Evolutionary conservation across 441 rosid species (phyloP).

Genomic region (Metrosideros polymorpha): DNA sequence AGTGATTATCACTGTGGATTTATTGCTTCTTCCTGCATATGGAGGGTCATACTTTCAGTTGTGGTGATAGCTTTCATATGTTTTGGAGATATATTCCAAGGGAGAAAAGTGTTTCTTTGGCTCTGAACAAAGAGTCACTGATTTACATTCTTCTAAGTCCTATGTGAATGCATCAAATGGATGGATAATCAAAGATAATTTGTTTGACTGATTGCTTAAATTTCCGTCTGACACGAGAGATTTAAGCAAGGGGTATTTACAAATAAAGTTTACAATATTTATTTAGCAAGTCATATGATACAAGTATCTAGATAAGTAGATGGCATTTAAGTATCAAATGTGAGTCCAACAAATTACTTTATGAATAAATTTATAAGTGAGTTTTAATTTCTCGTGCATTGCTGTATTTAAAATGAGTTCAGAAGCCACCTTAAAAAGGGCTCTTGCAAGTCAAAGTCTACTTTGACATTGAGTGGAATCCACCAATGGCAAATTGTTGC

Average conservation of each 20-base stretch:
- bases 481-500: background rate
- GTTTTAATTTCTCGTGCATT: background rate
- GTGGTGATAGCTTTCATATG: background rate
- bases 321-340: background rate
- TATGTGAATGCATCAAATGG: background rate
- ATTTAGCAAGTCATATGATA: background rate
- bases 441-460: background rate
- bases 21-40: background rate
- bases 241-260: background rate
- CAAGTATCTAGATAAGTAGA: background rate
- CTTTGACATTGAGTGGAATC: background rate
- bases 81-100: background rate
- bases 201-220: background rate
- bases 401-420: background rate
- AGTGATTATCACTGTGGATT: background rate
- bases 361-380: too few species aligned
- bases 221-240: background rate
- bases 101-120: background rate
- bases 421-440: background rate
- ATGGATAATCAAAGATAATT: background rate
- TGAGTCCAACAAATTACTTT: background rate
- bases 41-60: background rate
- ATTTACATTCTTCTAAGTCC: background rate
- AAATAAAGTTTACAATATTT: background rate
- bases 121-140: background rate